Conservation (phyloP, 2,329 filamentous ascomycete genomes). For the Laburnicola sp. region DNA sequence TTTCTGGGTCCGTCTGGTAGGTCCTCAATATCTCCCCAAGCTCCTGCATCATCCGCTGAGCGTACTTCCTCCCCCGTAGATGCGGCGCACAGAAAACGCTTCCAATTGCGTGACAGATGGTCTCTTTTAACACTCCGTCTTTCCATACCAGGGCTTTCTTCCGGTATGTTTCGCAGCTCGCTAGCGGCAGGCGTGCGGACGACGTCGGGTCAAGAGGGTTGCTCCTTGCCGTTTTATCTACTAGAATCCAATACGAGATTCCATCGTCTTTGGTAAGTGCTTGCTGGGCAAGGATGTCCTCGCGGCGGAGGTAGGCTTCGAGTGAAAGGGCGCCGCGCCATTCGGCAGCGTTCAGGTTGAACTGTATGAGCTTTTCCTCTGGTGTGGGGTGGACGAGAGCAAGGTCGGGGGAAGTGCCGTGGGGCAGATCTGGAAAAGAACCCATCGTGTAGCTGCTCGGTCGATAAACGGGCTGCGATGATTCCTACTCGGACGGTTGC, state of each 20-base stretch:
- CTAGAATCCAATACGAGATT: slow-evolving; percentile 63
- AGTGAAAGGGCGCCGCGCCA: slow-evolving; percentile 62
- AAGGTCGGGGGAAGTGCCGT: slow-evolving; percentile 55
- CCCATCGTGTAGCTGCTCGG: slow-evolving; percentile 23
- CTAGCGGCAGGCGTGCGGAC: slow-evolving; percentile 52
- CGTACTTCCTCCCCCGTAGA: slow-evolving; percentile 74
- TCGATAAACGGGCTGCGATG: background rate
- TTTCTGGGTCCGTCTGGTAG: slow-evolving; percentile 52
- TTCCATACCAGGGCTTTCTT: slow-evolving; percentile 53
- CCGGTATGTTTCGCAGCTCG: slow-evolving; percentile 61
- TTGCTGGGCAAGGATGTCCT: slow-evolving; percentile 56
- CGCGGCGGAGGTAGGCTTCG: slow-evolving; percentile 61
- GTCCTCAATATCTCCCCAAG: slow-evolving; percentile 59
- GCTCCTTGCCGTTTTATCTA: slow-evolving; percentile 48
- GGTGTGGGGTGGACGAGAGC: slow-evolving; percentile 58
- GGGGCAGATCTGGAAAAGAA: slow-evolving; percentile 47
- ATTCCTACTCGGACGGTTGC: too few relatives aligned
- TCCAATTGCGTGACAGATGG: slow-evolving; percentile 71
- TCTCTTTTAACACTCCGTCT: slow-evolving; percentile 57
- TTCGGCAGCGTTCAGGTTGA: slow-evolving; percentile 57
- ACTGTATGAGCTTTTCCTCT: slow-evolving; percentile 57
- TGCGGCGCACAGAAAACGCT: slow-evolving; percentile 75
- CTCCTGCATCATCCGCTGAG: slow-evolving; percentile 75
- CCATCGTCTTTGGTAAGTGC: slow-evolving; percentile 58
- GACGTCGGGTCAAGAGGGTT: slow-evolving; percentile 44